Evolutionary conservation across 768 basidiomycete species (phyloP), one percentile per base, ranked within the genome.

Genomic region (Kwoniella dejecticola): DNA sequence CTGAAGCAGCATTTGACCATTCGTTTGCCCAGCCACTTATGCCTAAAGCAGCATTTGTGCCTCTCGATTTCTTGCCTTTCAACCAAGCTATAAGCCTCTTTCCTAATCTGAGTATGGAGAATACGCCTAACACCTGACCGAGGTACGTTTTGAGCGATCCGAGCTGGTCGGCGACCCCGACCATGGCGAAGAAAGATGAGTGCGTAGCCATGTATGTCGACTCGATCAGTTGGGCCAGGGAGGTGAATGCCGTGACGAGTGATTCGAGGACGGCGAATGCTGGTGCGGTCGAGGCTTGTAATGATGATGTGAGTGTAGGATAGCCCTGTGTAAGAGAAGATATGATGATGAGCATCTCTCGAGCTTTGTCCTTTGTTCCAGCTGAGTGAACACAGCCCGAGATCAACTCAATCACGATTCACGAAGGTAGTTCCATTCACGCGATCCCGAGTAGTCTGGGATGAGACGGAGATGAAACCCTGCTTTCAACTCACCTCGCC

Each of bases 171-270:
- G 94, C 84, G 45, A 99, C 95, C 64, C 91, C 90, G 52, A 94
- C 91, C 78, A 77, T 77, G 36, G 92, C 91, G 77, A 94, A 95
- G 80, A 95, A 95, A 8, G 87, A 89, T 0, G 90, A 91, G 78
- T 95, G 92, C 0, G 92, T 95, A 2, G 95, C 95, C 88, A 97
- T 90, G 80, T 95, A 97, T 4, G 95, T 98, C 31, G 86, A 88
- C 79, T 98, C 95, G 74, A 99, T 87, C 87, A 99, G 94, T 77
- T 98, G 95, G 0, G 95, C 88, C 64, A 99, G 87, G 23, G 94
- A 94, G 0, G 87, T 84, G 80, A 98, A 95, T 3, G 94, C 96
- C 71, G 91, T 90, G 45, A 99, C 95, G 75, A 99, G 88, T 11
- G 89, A 90, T 69, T 97, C 93, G 27, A 99, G 83, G 58, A 99